Evolutionary conservation across 768 basidiomycete species (phyloP), one percentile per base, ranked within the genome.

Genomic region (Russula brevipes): DNA sequence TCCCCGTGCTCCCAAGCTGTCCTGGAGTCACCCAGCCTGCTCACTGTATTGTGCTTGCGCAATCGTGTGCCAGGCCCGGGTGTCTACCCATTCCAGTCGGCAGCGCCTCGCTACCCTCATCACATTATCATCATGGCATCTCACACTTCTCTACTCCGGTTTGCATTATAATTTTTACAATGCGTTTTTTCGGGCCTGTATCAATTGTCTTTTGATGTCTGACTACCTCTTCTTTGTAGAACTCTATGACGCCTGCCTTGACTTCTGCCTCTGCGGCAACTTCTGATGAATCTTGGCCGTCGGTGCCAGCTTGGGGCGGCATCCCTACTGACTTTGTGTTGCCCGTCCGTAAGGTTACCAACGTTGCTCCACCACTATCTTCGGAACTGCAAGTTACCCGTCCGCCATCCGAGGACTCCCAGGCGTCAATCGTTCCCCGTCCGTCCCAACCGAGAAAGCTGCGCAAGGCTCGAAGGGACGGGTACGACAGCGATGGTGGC

Each of bases 251-350:
- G 7, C 79, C 78, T 14, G 68, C 73, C 44, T 70, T 77, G 57
- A 80, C 77, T 5, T 77, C 73, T 39, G 72, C 73, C 42, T 79
- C 79, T 35, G 77, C 76, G 38, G 74, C 77, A 30, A 72, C 74
- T 4, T 80, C 79, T 9, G 79, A 80, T 60, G 78, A 77, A 63
- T 78, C 77, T 16, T 75, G 71, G 14, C 72, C 73, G 33, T 72
- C 74, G 69, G 70, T 17, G 67, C 72, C 17, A 64, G 33, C 36
- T 10, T 57, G 36, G 42, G 35, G 49, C 46, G 14, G 38, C 53
- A 60, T 58, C 62, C 52, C 57, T 49, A 36, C 39, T 35, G 63
- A 69, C 35, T 16, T 60, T 31, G 47, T 64, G 17, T 4, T 44
- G 2, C 57, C 62, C 10, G 31, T 14, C 14, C 53, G 47, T 19